Conservation (phyloP, 1,284 basidiomycete species). For the Sporisorium exsertum region DNA sequence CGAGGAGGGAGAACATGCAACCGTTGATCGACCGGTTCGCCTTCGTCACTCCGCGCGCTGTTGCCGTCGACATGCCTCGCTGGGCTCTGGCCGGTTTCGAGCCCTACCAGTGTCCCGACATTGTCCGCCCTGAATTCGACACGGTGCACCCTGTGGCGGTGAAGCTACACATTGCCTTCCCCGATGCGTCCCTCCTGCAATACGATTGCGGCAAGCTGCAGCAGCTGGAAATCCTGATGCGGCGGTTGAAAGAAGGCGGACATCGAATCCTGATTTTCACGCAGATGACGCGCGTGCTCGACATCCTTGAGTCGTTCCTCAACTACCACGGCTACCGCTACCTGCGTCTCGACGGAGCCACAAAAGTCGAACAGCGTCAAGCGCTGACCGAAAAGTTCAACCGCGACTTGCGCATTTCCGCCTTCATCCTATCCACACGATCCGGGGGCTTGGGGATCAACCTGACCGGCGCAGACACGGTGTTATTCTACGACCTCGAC, state of each 20-base stretch:
- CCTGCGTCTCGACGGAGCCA: constrained; percentile 90
- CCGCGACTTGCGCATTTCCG: constrained; percentile 86
- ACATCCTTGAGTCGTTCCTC: constrained; percentile 92
- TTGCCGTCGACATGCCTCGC: constrained; percentile 80
- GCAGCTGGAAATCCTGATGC: constrained; percentile 80
- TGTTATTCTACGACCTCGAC: constrained; percentile 95
- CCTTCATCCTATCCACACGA: constrained; percentile 91
- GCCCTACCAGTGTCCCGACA: constrained; percentile 36
- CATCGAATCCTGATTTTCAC: constrained; percentile 95
- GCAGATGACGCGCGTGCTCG: constrained; percentile 94
- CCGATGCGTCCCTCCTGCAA: constrained; percentile 87
- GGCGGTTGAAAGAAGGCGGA: constrained; percentile 84
- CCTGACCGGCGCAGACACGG: constrained; percentile 91
- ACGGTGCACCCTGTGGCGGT: constrained; percentile 80
- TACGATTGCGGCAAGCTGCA: constrained; percentile 98
- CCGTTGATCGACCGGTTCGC: constrained; percentile 80
- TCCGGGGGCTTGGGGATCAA: constrained; percentile 97
- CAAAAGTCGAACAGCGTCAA: constrained; percentile 94
- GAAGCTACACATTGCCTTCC: constrained; percentile 92
- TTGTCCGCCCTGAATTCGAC: constrained; percentile 65
- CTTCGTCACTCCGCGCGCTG: constrained; percentile 83
- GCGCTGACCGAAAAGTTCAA: constrained; percentile 98
- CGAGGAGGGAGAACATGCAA: constrained; percentile 75
- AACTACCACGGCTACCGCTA: constrained; percentile 94
- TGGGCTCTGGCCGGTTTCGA: constrained; percentile 74